Percentiles rank a stretch among this genome's conserved stretches.
Evolutionary conservation across 805 yeast species (phyloP).

Genomic region (Starmerella asiatica): DNA sequence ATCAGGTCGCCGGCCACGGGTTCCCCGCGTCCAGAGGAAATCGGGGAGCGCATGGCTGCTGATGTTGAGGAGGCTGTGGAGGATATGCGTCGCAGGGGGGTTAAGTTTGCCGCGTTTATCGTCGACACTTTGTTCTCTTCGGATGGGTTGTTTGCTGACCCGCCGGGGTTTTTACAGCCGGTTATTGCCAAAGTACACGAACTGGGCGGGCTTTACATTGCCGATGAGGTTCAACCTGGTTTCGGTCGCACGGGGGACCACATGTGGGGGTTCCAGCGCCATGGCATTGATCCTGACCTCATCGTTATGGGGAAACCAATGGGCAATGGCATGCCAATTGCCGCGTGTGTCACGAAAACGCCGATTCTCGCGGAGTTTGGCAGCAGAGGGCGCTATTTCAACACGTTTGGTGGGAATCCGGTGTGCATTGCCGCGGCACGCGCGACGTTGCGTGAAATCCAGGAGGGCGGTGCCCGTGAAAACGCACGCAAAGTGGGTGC

Average conservation of each 20-base stretch:
- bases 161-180: slow-evolving; percentile 8
- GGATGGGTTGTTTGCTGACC: slow-evolving; percentile 9
- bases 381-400: slow-evolving; percentile 12
- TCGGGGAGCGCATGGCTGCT: slow-evolving; percentile 9
- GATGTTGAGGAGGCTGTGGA: slow-evolving; percentile 10
- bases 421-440: slow-evolving; percentile 13
- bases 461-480: slow-evolving; percentile 4
- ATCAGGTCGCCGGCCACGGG: slow-evolving; percentile 11
- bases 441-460: slow-evolving; percentile 7
- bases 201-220: slow-evolving; percentile 11
- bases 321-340: slow-evolving; percentile 15
- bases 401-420: slow-evolving; percentile 14
- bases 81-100: slow-evolving; percentile 13
- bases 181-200: slow-evolving; percentile 5
- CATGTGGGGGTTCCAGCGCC: slow-evolving; percentile 15
- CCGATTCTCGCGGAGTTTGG: slow-evolving; percentile 10
- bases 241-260: slow-evolving; percentile 12
- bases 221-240: slow-evolving; percentile 16
- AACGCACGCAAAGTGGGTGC: slow-evolving; percentile 7
- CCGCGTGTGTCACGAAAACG: slow-evolving; percentile 7
- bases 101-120: slow-evolving; percentile 12
- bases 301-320: slow-evolving; percentile 14
- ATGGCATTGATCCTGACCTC: slow-evolving; percentile 10
- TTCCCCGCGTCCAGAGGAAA: slow-evolving; percentile 5
- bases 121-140: slow-evolving; percentile 11